Conservation (phyloP, 306 rosid species). For the Canavalia gladiata region DNA sequence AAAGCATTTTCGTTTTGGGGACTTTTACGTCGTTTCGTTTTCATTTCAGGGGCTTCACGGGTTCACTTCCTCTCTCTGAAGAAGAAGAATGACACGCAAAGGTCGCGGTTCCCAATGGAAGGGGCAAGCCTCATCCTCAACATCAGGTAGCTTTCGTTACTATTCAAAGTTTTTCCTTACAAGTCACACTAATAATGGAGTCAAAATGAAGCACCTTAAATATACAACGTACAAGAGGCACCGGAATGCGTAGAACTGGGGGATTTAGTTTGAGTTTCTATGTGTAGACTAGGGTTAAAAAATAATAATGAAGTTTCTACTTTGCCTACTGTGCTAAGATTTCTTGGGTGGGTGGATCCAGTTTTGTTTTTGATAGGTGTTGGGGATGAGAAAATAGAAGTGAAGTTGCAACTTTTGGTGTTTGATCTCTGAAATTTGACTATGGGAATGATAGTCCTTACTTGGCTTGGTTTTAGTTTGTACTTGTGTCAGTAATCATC, state of each 20-base stretch:
- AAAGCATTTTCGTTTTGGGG: background rate
- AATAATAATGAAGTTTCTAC: too few species aligned
- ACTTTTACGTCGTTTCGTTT: conserved; percentile 23
- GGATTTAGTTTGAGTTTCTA: conserved; percentile 27
- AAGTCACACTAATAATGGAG: background rate
- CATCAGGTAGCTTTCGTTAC: conserved; percentile 27
- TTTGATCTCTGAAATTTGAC: too few species aligned
- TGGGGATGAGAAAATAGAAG: too few species aligned
- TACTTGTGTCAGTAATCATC: background rate
- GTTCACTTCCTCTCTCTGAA: background rate
- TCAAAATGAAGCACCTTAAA: background rate
- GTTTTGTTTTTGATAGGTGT: too few species aligned
- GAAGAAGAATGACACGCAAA: conserved; percentile 53
- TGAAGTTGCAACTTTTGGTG: too few species aligned
- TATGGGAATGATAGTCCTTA: background rate
- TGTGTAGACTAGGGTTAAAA: background rate
- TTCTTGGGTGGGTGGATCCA: too few species aligned
- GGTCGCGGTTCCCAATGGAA: conserved; percentile 40
- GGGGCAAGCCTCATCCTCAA: conserved; percentile 26
- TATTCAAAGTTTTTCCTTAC: background rate
- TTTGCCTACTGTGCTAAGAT: too few species aligned
- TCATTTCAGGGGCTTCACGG: conserved; percentile 31
- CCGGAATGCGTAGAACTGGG: background rate
- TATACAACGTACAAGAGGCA: background rate
- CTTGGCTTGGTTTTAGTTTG: background rate